Evolutionary conservation across 176 grass and related monocot genomes (phyloP).

Genomic region (Rhynchospora breviuscula): DNA sequence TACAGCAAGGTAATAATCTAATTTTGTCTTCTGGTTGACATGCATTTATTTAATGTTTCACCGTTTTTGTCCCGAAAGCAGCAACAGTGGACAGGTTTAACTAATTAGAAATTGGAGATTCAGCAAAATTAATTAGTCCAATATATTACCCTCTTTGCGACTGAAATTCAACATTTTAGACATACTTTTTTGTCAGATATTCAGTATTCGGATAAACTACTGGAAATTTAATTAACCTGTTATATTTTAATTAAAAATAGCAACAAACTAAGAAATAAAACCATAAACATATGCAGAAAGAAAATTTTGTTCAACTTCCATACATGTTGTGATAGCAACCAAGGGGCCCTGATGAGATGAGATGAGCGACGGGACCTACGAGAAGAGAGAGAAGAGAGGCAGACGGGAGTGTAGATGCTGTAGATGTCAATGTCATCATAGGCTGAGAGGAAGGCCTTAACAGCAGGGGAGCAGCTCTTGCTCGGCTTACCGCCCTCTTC

Average conservation of each 20-base stretch:
- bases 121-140: not conserved
- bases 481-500: slow-evolving; percentile 45
- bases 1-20: not conserved
- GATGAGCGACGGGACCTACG: not conserved
- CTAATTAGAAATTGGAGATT: not conserved
- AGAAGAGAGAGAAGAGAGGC: slow-evolving; percentile 35
- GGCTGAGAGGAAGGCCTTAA: slow-evolving; percentile 65
- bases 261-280: not conserved
- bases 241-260: not conserved
- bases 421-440: slow-evolving; percentile 94
- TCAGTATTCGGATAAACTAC: not conserved
- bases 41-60: not conserved
- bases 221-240: not conserved
- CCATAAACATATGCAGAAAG: not conserved
- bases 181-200: not conserved
- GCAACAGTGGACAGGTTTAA: not conserved
- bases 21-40: too few species aligned
- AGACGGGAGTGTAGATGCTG: slow-evolving; percentile 87
- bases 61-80: not conserved
- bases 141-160: not conserved
- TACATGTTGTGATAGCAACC: slow-evolving; percentile 67
- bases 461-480: slow-evolving; percentile 65
- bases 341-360: slow-evolving; percentile 55
- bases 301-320: not conserved
- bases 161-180: not conserved